Evolutionary conservation across 495 filamentous ascomycete species (phyloP), one percentile per base, ranked within the genome.

Genomic region (Aspergillus panamensis): DNA sequence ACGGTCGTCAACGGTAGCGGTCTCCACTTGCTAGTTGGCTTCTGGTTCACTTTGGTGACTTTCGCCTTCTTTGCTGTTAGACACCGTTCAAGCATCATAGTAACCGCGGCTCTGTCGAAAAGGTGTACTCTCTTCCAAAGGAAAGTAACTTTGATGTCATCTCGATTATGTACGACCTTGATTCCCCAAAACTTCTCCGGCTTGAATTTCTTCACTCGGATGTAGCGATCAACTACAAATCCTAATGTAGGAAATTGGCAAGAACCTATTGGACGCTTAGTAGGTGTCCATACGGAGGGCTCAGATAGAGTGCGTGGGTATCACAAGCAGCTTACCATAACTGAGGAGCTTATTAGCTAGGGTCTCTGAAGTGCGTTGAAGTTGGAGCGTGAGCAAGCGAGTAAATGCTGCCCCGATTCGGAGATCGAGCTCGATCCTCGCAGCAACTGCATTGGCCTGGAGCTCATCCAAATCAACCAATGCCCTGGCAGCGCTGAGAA

Each of bases 161-260:
- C 87, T 44, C 88, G 82, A 48, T 82, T 76, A 57, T 96, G 86
- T 63, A 86, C 86, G 13, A 97, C 87, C 62, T 87, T 90, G 73
- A 98, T 95, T 52, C 76, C 78, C 94, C 95, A 98, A 73, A 97
- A 97, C 1, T 82, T 72, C 64, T 98, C 94, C 5, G 93, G 89
- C 16, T 93, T 86, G 67, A 98, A 98, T 64, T 95, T 96, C 58
- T 88, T 83, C 42, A 98, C 92, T 60, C 86, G 82, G 53, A 96
- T 88, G 68, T 97, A 98, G 17, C 93, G 84, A 69, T 98, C 95
- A 13, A 98, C 94, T 0, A 98, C 92, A 62, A 98, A 98, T 3
- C 94, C 94, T 12, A 98, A 76, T 0, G 95, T 97, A 12, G 94
- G 94, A 66, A 98, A 98, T 73, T 98, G 94, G 58, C 94, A 98